Evolutionary conservation across 208 protist genomes (phyloP).

Genomic region (Acanthamoeba quina): DNA sequence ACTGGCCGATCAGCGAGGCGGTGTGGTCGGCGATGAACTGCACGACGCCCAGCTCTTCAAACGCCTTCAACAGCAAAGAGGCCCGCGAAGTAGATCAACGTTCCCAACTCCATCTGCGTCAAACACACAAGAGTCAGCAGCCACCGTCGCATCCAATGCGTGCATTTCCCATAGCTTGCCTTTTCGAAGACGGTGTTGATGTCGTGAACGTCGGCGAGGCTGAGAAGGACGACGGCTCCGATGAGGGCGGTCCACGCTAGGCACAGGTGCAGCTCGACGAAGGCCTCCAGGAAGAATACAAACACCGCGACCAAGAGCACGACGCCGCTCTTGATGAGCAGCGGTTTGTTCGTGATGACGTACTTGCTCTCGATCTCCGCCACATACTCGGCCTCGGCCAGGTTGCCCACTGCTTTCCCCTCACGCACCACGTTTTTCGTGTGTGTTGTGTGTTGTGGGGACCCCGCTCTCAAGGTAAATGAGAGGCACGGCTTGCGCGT

Average conservation of each 20-base stretch:
- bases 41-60: constrained; percentile 78
- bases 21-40: constrained; percentile 78
- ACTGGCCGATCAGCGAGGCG: background rate
- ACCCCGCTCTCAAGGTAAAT: no score
- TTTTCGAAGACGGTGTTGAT: constrained; percentile 68
- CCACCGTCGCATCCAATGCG: background rate
- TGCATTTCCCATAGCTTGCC: no score
- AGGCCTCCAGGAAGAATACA: constrained; percentile 82
- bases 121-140: background rate
- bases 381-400: constrained; percentile 69
- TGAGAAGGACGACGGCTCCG: constrained; percentile 76
- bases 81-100: constrained; percentile 84
- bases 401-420: constrained; percentile 17
- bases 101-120: constrained; percentile 82
- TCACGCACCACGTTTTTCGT: constrained; percentile 53
- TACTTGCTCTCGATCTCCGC: constrained; percentile 79
- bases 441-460: background rate
- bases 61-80: constrained; percentile 84
- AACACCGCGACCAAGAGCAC: constrained; percentile 80
- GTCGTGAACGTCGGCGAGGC: constrained; percentile 72
- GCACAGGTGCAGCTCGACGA: constrained; percentile 79
- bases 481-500: background rate
- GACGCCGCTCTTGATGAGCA: constrained; percentile 75
- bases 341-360: constrained; percentile 76
- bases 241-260: constrained; percentile 85